Evolutionary conservation across 345 rosid species (phyloP).

Genomic region (Camelina laxa): DNA sequence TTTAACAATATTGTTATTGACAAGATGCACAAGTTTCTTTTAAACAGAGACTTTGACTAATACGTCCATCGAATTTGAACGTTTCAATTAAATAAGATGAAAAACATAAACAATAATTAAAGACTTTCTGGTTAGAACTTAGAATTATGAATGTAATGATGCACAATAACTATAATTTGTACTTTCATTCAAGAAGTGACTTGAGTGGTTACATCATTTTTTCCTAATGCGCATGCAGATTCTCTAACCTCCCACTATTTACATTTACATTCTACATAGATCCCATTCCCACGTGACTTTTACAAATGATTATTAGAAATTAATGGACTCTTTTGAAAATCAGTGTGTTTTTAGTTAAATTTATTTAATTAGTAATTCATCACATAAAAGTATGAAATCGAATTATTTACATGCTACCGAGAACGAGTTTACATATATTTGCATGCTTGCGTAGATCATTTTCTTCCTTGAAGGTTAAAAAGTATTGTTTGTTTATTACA

Average conservation of each 20-base stretch:
- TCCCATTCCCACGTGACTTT: conserved; percentile 43
- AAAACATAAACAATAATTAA: not conserved
- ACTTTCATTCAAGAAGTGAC: conserved; percentile 38
- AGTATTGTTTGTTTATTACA: not conserved
- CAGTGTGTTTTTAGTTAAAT: not conserved
- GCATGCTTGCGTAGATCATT: not conserved
- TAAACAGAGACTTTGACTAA: conserved; percentile 32
- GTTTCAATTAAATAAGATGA: conserved; percentile 20
- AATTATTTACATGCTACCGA: not conserved
- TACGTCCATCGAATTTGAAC: conserved; percentile 31
- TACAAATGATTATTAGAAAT: conserved; percentile 1
- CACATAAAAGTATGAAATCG: not conserved
- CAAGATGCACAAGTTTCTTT: conserved; percentile 29
- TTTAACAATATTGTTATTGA: conserved; percentile 20
- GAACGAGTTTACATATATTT: not conserved
- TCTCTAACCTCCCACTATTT: conserved; percentile 46
- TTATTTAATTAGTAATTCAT: not conserved
- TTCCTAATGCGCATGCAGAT: conserved; percentile 42
- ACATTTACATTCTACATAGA: conserved; percentile 38
- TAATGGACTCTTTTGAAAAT: not conserved
- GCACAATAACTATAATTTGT: conserved; percentile 24
- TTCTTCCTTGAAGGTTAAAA: not conserved
- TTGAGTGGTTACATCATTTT: conserved; percentile 16
- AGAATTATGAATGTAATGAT: conserved; percentile 24
- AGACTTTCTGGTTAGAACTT: conserved; percentile 10